Conservation (phyloP, 345 rosid genomes). For the Clarkia xantiana region DNA sequence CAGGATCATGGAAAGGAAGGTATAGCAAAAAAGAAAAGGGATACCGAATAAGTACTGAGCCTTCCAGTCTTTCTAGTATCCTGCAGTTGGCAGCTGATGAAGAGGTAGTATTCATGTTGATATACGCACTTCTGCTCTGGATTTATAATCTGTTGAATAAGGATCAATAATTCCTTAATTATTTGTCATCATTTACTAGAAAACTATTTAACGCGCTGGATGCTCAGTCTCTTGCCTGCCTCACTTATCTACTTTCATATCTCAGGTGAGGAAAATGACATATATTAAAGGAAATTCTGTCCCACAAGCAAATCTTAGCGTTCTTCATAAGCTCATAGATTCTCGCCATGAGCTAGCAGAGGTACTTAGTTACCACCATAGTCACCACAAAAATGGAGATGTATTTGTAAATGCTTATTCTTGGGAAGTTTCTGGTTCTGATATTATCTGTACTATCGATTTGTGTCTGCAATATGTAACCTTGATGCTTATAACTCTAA, state of each 20-base stretch:
- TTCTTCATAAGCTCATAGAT: constrained; percentile 60
- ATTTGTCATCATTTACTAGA: too few species aligned
- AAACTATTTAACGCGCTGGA: too few species aligned
- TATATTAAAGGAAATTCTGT: constrained; percentile 66
- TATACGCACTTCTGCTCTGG: too few species aligned
- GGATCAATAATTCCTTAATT: too few species aligned
- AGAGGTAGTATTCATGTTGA: constrained; percentile 33
- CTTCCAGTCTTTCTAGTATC: constrained; percentile 39
- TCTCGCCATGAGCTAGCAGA: constrained; percentile 81
- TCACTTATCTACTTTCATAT: neutral
- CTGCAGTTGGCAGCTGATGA: constrained; percentile 72
- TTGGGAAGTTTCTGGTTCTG: too few species aligned
- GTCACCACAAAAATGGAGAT: too few species aligned
- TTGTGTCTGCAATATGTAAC: too few species aligned
- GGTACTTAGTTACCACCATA: constrained; percentile 22
- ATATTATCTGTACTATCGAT: too few species aligned
- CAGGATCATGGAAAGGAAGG: constrained; percentile 22
- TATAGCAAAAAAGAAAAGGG: constrained; percentile 40
- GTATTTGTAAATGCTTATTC: too few species aligned
- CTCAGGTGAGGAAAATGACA: constrained; percentile 69
- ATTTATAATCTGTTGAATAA: too few species aligned
- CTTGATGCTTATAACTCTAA: neutral
- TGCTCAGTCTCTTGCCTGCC: too few species aligned
- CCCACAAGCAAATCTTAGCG: constrained; percentile 60
- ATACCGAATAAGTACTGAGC: constrained; percentile 50